Base-by-base conservation (phyloP, 2,329 filamentous ascomycete genomes). In the Cephalotrichum gorgonifer region DNA sequence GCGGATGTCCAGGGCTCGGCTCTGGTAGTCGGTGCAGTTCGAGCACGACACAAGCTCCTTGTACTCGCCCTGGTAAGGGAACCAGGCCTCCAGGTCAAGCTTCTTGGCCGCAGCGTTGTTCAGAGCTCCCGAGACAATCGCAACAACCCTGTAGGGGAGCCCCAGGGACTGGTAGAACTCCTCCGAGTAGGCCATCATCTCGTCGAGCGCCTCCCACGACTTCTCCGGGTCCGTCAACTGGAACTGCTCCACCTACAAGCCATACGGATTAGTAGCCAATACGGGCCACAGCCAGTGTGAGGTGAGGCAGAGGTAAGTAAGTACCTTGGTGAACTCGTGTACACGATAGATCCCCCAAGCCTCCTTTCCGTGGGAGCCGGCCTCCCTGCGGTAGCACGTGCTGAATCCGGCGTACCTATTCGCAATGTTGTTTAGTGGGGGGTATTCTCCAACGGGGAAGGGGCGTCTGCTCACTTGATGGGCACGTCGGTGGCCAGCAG, bases 321-420 rank as follows among this genome's bases (percentile, higher is more conserved):
- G n/a, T 54, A 81, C 83, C 78, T 94, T 96, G 67, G 97, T 91
- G 61, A 97, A 98, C 66, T 98, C 91, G 66, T 98, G 93, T 26
- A 97, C 90, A 55, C 93, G 85, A 78, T 96, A 98, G 53, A 97
- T 88, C 50, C 93, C 93, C 93, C 93, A 98, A 1, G 91, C 91
- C 64, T 98, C 89, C 63, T 88, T 86, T 27, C 89, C 69, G 54
- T 68, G 91, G 20, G 87, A 83, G 48, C 93, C 93, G 38, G 93
- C 93, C 66, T 98, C 93, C 69, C 94, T 90, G 57, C 93, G 80
- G 74, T 95, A 98, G 68, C 90, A 96, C 27, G 91, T 95, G 58
- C 84, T 90, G 73, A 91, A 96, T 7, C 93, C 93, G 41, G 88
- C 86, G 62, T 88, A 87, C 70, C 86, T 93, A 88, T 83, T 4